Percentiles rank a stretch among this genome's conserved stretches.
These are phyloP conservation scores for Pluteus cervinus DNA, from an alignment of 768 basidiomycete species.

Conservation along the genomic window DNA sequence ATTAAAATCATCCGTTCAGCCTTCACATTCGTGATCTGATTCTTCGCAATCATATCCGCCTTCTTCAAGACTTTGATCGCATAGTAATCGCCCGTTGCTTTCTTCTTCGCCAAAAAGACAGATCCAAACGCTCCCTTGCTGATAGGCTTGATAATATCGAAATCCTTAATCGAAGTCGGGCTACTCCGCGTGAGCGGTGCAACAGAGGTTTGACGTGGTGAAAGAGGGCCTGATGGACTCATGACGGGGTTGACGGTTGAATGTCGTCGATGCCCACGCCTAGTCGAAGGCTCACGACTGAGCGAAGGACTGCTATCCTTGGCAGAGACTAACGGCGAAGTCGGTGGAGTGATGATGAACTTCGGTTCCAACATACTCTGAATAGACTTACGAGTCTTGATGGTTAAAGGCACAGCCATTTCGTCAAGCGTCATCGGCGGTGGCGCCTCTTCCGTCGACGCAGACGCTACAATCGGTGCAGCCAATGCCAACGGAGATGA, in stretches of 20 bases:
- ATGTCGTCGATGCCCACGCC: slow-evolving; percentile 62
- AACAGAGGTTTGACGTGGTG: slow-evolving; percentile 79
- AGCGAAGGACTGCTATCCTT: slow-evolving; percentile 31
- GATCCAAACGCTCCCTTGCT: slow-evolving; percentile 98
- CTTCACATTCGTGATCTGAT: slow-evolving; percentile 99
- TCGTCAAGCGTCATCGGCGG: slow-evolving; percentile 69
- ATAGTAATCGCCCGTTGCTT: slow-evolving; percentile 95
- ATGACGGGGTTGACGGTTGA: slow-evolving; percentile 63
- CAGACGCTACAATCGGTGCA: slow-evolving; percentile 73
- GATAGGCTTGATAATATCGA: slow-evolving; percentile 99
- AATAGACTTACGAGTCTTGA: slow-evolving; percentile 61
- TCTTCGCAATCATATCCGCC: slow-evolving; percentile 99
- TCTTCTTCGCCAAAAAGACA: slow-evolving; percentile 98
- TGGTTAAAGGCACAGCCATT: slow-evolving; percentile 26
- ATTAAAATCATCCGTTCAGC: slow-evolving; percentile 99
- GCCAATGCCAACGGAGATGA: slow-evolving; percentile 85
- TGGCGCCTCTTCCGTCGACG: slow-evolving; percentile 51
- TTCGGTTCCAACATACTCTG: slow-evolving; percentile 62
- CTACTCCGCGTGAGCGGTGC: slow-evolving; percentile 74
- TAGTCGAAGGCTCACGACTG: slow-evolving; percentile 41
- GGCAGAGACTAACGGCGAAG: slow-evolving; percentile 59
- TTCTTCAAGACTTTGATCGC: slow-evolving; percentile 99
- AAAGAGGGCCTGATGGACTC: slow-evolving; percentile 66
- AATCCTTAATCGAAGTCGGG: slow-evolving; percentile 95
- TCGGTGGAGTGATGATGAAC: slow-evolving; percentile 66